Conservation (phyloP, 208 protist species). For the Trypanosoma platydactyli region DNA sequence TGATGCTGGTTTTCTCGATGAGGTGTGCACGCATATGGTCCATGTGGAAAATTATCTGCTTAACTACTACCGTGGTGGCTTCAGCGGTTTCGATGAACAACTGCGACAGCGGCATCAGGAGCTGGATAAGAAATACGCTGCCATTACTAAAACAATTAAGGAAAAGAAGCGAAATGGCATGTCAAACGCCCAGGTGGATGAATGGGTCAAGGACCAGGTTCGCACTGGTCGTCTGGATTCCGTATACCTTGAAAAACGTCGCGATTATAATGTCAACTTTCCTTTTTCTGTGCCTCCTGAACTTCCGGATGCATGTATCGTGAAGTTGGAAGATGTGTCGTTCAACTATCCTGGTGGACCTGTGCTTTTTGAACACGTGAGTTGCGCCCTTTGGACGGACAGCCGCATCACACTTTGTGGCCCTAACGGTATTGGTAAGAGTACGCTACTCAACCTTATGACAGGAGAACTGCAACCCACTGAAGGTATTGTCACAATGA, state of each 20-base stretch:
- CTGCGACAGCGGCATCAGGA: slow-evolving; percentile 76
- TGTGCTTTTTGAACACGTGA: slow-evolving; percentile 73
- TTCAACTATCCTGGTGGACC: slow-evolving; percentile 85
- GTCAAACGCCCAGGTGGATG: slow-evolving; percentile 85
- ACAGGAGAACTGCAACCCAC: slow-evolving; percentile 81
- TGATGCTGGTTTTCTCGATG: slow-evolving; percentile 95
- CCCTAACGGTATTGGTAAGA: slow-evolving; percentile 93
- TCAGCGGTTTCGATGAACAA: slow-evolving; percentile 72
- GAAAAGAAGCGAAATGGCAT: slow-evolving; percentile 89
- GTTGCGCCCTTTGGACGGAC: slow-evolving; percentile 85
- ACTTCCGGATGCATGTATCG: slow-evolving; percentile 81
- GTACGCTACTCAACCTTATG: slow-evolving; percentile 92
- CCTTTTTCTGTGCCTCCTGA: slow-evolving; percentile 76
- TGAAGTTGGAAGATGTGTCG: slow-evolving; percentile 78
- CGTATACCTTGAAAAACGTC: slow-evolving; percentile 78
- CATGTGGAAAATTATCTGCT: slow-evolving; percentile 91
- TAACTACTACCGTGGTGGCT: slow-evolving; percentile 84
- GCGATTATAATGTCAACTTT: slow-evolving; percentile 90
- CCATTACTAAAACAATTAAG: slow-evolving; percentile 74
- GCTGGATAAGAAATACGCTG: slow-evolving; percentile 84
- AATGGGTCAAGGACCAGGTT: slow-evolving; percentile 75
- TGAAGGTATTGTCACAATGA: slow-evolving; percentile 62
- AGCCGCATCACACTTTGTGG: slow-evolving; percentile 90
- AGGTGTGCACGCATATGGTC: slow-evolving; percentile 94
- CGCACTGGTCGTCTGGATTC: slow-evolving; percentile 62